Conservation (phyloP, 768 basidiomycete species). For the Rhizopogon vinicolor region DNA sequence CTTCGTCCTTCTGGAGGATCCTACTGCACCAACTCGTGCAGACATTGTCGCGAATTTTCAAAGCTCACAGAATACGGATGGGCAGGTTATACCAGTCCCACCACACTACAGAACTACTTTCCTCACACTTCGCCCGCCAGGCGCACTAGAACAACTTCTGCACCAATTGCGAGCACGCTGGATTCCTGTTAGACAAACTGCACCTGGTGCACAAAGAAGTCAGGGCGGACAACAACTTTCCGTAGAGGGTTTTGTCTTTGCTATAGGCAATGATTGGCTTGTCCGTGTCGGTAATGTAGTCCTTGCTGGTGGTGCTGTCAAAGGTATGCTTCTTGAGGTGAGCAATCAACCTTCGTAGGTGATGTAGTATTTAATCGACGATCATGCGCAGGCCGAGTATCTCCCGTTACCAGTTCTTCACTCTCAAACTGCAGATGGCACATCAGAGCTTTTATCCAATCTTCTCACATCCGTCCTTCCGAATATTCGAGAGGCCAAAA, state of each 20-base stretch:
- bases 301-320: slow-evolving; percentile 67
- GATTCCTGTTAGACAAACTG: slow-evolving; percentile 59
- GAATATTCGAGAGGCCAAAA: slow-evolving; percentile 66
- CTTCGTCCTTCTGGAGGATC: slow-evolving; percentile 77
- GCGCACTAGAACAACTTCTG: slow-evolving; percentile 71
- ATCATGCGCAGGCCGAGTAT: slow-evolving; percentile 65
- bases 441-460: slow-evolving; percentile 70
- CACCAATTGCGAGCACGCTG: slow-evolving; percentile 72
- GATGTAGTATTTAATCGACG: neutral
- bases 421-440: slow-evolving; percentile 59
- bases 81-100: slow-evolving; percentile 21
- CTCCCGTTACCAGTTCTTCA: slow-evolving; percentile 69
- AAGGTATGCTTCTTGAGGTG: slow-evolving; percentile 85
- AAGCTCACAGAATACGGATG: slow-evolving; percentile 18
- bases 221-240: slow-evolving; percentile 61
- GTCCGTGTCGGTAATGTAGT: slow-evolving; percentile 77
- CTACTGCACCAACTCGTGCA: slow-evolving; percentile 59
- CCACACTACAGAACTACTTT: slow-evolving; percentile 74
- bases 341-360: slow-evolving; percentile 5
- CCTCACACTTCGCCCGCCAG: slow-evolving; percentile 68
- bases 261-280: slow-evolving; percentile 79
- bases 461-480: slow-evolving; percentile 73
- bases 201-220: slow-evolving; percentile 35
- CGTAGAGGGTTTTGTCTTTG: slow-evolving; percentile 70
- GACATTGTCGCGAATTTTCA: slow-evolving; percentile 42